Evolutionary conservation across 495 filamentous ascomycete species (phyloP), one percentile per base, ranked within the genome.

Genomic region (Lophiotrema nucula): DNA sequence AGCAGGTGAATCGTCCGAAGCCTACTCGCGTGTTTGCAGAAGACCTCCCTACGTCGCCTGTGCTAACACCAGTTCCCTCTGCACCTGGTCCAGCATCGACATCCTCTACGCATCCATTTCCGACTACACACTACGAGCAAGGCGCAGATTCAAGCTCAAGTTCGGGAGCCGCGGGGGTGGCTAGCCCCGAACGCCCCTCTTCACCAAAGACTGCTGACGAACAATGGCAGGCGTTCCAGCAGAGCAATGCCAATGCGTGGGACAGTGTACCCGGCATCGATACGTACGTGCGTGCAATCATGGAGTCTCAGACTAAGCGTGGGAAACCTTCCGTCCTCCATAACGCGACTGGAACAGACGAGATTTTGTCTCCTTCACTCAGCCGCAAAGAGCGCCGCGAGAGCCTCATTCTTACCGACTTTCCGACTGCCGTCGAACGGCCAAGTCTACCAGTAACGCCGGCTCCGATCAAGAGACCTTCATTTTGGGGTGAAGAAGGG

Each of bases 391-490:
- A 70, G 35, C 73, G 75, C 52, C 69, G 77, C 28, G 76, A 77
- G 50, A 82, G 80, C 67, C 79, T 82, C 54, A 86, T 76, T 58
- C 72, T 95, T 21, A 95, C 89, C 23, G 89, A 95, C 73, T 96
- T 96, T 73, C 91, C 91, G 2, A 87, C 81, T 60, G 88, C 86
- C 69, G 71, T 81, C 56, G 91, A 96, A 70, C 81, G 91, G 16
- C 91, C 91, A 38, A 91, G 88, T 64, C 79, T 96, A n/a, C 90
- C 91, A 16, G 90, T 96, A 23, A 96, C 91, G 12, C 91, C 91
- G 1, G 88, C 88, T 1, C 89, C 90, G 2, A 80, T 89, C 55
- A 76, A 82, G 25, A 73, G 82, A 58, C 72, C 76, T 41, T 74
- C 67, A 31, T 77, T 80, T 57, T 83, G 76, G 74, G 75, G 74